phyloP scores from a whole-genome alignment of 2,329 filamentous ascomycete genomes.

The Epichloe gansuensis region DNA sequence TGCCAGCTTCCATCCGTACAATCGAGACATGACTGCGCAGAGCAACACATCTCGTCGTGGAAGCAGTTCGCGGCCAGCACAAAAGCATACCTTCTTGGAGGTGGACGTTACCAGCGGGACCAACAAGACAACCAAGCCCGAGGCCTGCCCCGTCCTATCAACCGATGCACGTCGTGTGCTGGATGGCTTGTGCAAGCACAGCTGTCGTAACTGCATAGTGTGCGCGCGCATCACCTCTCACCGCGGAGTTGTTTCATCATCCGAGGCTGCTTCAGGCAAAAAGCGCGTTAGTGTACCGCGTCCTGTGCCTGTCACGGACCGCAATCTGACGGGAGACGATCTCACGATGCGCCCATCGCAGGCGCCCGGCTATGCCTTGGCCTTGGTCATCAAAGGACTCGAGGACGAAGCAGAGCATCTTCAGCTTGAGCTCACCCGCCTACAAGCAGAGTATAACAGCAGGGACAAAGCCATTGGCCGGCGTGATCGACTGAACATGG shows the following conservation, averaged over 20 bases:
- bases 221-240: slow-evolving; percentile 42
- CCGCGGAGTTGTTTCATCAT: slow-evolving; percentile 24
- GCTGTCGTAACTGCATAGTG: slow-evolving; percentile 44
- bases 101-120: slow-evolving; percentile 14
- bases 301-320: slow-evolving; percentile 55
- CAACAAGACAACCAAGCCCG: slow-evolving; percentile 15
- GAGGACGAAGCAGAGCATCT: slow-evolving; percentile 71
- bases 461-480: slow-evolving; percentile 56
- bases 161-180: slow-evolving; percentile 39
- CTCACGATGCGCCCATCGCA: slow-evolving; percentile 54
- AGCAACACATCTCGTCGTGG: slow-evolving; percentile 15
- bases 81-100: slow-evolving; percentile 12
- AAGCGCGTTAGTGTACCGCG: slow-evolving; percentile 51
- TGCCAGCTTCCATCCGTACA: slow-evolving; percentile 5
- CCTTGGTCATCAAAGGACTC: slow-evolving; percentile 70
- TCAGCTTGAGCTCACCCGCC: slow-evolving; percentile 52
- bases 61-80: slow-evolving; percentile 16
- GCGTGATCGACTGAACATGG: slow-evolving; percentile 49
- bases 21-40: slow-evolving; percentile 11
- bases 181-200: slow-evolving; percentile 41
- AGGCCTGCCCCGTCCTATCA: slow-evolving; percentile 35
- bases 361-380: slow-evolving; percentile 59
- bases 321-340: slow-evolving; percentile 36
- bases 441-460: slow-evolving; percentile 50
- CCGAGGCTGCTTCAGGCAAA: slow-evolving; percentile 31